These are phyloP conservation scores for Leucocoprinus leucothites DNA, from an alignment of 768 basidiomycete species.

Conservation along the genomic window DNA sequence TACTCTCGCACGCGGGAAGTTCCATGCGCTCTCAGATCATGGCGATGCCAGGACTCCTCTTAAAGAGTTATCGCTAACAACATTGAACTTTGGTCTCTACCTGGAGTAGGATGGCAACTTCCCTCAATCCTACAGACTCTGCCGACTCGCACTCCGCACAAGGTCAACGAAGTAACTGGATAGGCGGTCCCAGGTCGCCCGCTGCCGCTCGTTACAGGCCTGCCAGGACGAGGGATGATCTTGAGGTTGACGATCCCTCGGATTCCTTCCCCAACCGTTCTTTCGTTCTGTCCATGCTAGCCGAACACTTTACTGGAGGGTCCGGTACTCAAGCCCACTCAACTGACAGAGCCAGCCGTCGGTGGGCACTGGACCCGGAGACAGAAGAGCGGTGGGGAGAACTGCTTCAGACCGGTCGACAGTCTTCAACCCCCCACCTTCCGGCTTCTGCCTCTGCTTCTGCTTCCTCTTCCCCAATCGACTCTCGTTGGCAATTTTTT, in stretches of 20 bases:
- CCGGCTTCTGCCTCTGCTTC: neutral
- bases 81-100: neutral
- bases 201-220: neutral
- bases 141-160: neutral
- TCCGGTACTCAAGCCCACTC: neutral
- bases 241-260: neutral
- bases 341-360: neutral
- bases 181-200: slow-evolving; percentile 7
- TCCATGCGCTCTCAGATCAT: neutral
- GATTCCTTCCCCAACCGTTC: neutral
- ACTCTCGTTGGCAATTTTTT: slow-evolving; percentile 8
- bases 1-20: slow-evolving; percentile 7
- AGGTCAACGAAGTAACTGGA: slow-evolving; percentile 2
- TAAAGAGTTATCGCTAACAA: neutral
- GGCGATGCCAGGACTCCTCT: neutral
- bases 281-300: neutral
- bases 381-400: slow-evolving; percentile 9
- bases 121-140: neutral
- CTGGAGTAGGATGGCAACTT: neutral
- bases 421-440: neutral
- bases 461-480: neutral
- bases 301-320: neutral
- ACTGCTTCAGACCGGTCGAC: neutral
- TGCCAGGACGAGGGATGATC: neutral
- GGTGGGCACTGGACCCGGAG: slow-evolving; percentile 4